Base-by-base conservation (phyloP, 1,284 basidiomycete species). In the Papiliotrema fonsecae region DNA sequence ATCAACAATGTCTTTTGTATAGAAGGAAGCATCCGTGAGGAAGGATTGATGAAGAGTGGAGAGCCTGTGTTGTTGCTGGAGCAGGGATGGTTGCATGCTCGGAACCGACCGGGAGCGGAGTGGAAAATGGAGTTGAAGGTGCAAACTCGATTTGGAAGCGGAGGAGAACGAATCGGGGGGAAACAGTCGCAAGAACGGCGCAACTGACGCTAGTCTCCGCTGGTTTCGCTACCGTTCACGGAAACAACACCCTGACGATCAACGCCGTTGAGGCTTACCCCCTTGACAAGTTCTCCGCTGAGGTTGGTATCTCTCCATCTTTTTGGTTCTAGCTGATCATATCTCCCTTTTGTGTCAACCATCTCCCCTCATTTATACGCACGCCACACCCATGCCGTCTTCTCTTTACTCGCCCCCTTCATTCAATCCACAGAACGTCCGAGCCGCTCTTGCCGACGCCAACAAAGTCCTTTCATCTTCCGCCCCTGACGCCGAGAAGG, bases 161-260 rank as follows among this genome's bases (percentile, higher is more conserved):
- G n/a, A n/a, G n/a, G n/a, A n/a, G n/a, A n/a, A n/a, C n/a, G n/a
- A n/a, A n/a, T n/a, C n/a, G 31, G n/a, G 10, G 10, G 31, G 31
- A n/a, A 32, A 10, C 31, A 10, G n/a, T n/a, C n/a, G n/a, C 13
- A 7, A 21, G 4, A 14, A 25, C 6, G 6, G 19, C 24, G 37
- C 4, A 6, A 27, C 45, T 48, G 38, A 28, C 27, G 36, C n/a
- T 61, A 97, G 96, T 91, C 47, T 97, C 94, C 51, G 87, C 89
- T 57, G 96, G 96, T 52, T 97, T 99, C 72, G 94, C 96, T 49
- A 97, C 88, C 52, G 89, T 99, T 44, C 96, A 98, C 77, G 89
- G 91, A 45, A 92, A 93, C 79, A 99, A 97, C 82, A 85, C 82
- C 63, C 79, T 98, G 52, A 97, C 94, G 38, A 87, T 98, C 74